Evolutionary conservation across 768 basidiomycete species (phyloP).

Genomic region (Pleurotus pulmonarius): DNA sequence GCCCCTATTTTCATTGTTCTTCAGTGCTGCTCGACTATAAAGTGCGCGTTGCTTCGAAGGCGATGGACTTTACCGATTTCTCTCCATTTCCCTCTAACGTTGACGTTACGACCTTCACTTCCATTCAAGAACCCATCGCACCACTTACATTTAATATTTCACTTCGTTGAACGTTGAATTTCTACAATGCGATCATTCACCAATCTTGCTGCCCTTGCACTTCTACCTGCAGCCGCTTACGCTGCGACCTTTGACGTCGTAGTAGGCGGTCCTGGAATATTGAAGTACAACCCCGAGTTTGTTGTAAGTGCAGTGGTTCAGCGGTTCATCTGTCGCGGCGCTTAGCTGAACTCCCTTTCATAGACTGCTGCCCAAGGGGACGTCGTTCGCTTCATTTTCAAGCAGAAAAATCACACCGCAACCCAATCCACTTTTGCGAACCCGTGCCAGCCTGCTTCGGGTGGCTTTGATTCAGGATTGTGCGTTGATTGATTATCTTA

Average conservation of each 20-base stretch:
- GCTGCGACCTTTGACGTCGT: conserved; percentile 36
- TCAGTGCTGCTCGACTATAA: not conserved
- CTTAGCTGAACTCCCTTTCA: not conserved
- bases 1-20: not conserved
- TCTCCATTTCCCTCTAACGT: not conserved
- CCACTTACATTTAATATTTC: not conserved
- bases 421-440: conserved; percentile 50
- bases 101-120: conserved; percentile 5
- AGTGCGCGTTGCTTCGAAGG: not conserved
- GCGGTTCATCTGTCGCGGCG: not conserved
- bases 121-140: not conserved
- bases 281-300: conserved; percentile 36
- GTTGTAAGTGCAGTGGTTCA: conserved; percentile 27
- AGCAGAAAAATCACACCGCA: conserved; percentile 56
- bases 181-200: not conserved
- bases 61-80: not conserved
- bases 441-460: conserved; percentile 38
- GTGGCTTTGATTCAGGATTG: conserved; percentile 61
- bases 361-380: conserved; percentile 48
- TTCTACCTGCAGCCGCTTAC: conserved; percentile 12
- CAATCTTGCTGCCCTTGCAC: conserved; percentile 24
- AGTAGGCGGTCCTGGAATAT: conserved; percentile 42
- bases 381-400: conserved; percentile 44
- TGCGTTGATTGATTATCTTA: conserved; percentile 22
- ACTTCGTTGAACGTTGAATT: not conserved